These are phyloP conservation scores for Coleophoma eucalyptorum DNA, from an alignment of 2,329 filamentous ascomycete species.

Conservation along the genomic window DNA sequence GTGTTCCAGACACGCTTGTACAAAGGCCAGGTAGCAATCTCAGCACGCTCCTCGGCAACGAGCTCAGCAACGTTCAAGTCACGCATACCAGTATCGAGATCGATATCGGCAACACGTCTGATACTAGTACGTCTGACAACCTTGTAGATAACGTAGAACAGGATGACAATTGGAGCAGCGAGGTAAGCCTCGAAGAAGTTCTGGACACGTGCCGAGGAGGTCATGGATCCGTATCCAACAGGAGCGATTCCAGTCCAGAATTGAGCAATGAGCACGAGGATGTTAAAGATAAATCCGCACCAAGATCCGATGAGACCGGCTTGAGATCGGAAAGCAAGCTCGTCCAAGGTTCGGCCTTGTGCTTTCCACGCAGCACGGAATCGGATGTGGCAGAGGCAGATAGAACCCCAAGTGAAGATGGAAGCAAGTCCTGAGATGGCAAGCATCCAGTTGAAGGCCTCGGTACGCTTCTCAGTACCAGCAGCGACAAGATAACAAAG, in stretches of 20 bases:
- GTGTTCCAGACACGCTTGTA: slow-evolving; percentile 23
- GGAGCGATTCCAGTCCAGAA: slow-evolving; percentile 41
- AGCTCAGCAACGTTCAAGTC: slow-evolving; percentile 18
- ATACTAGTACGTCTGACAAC: slow-evolving; percentile 39
- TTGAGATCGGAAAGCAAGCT: neutral
- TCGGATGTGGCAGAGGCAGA: slow-evolving; percentile 59
- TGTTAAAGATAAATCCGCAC: slow-evolving; percentile 42
- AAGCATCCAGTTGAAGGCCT: slow-evolving; percentile 59
- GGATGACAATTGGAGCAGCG: slow-evolving; percentile 48
- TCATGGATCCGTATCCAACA: slow-evolving; percentile 32
- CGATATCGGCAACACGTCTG: slow-evolving; percentile 13
- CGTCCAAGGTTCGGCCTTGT: neutral
- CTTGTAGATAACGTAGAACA: slow-evolving; percentile 63
- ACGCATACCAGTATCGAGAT: slow-evolving; percentile 17
- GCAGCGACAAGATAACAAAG: slow-evolving; percentile 45
- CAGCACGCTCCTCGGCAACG: slow-evolving; percentile 17
- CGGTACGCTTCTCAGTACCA: slow-evolving; percentile 33
- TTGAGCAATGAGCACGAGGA: slow-evolving; percentile 58
- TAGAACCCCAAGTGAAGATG: slow-evolving; percentile 70
- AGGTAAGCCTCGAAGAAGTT: slow-evolving; percentile 58
- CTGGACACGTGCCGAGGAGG: slow-evolving; percentile 29
- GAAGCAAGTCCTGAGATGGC: slow-evolving; percentile 66
- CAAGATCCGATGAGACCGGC: neutral
- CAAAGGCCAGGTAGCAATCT: slow-evolving; percentile 12
- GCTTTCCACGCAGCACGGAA: slow-evolving; percentile 49